Evolutionary conservation across 2,329 filamentous ascomycete species (phyloP), one percentile per base, ranked within the genome.

Genomic region (Colletotrichum musae): DNA sequence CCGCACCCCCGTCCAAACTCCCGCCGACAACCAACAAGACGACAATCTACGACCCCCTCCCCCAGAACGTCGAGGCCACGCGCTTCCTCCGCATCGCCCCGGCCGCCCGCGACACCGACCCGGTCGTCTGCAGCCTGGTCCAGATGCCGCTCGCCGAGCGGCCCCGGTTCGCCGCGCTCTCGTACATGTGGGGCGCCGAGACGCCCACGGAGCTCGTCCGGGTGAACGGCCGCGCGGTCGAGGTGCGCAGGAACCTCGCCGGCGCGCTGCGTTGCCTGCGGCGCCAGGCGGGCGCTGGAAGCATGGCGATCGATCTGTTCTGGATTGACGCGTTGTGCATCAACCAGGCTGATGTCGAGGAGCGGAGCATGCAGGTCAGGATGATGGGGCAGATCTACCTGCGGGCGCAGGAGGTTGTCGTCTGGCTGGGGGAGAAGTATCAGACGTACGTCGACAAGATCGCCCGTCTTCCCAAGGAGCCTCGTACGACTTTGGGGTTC

Each of bases 141-240:
- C 62, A 71, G 15, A 54, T 61, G 12, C n/a, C 50, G 1, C 74
- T 77, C 24, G 68, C 52, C 1, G 57, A 72, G 5, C 67, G 58
- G 21, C 73, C 74, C 9, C 71, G 64, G 15, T 76, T 72, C 56
- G 61, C 74, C 26, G 73, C 73, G 5, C 47, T 77, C n/a, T 77
- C 74, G 2, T 77, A 77, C 56, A 72, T 57, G 6, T 75, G 74
- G 72, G 74, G 74, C 0, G 56, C 66, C 24, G 68, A 70, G 12
- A 47, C 36, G 21, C 32, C 41, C 10, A 57, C 64, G 13, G n/a
- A 70, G 12, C 18, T 32, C 5, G 73, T 75, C 18, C 18, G 64
- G 2, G 24, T 76, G 9, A 58, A 75, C 48, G 73, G 69, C 5
- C n/a, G 43, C 4, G 9, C 16, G 2, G 71, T 75, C 26, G 10